phyloP scores from a whole-genome alignment of 2,329 filamentous ascomycete genomes.

The Epichloe sibirici region DNA sequence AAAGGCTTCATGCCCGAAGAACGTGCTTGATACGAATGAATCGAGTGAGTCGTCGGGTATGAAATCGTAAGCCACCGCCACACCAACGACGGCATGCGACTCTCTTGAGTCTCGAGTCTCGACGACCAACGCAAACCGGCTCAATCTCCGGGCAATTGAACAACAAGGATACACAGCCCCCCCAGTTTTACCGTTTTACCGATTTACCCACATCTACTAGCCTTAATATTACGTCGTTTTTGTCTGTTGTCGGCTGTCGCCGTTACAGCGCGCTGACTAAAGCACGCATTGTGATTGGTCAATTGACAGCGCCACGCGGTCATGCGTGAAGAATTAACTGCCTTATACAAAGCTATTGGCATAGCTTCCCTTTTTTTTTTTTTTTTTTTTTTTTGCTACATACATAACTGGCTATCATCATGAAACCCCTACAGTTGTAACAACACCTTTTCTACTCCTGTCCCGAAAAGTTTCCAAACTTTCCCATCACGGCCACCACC shows the following conservation, averaged over 20 bases:
- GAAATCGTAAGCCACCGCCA: background rate
- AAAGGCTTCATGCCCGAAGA: no score
- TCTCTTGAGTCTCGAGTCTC: background rate
- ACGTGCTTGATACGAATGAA: no score
- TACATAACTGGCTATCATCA: no score
- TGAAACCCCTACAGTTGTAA: no score
- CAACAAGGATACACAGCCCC: background rate
- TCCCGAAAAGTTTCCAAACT: no score
- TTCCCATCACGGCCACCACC: background rate
- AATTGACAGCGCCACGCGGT: background rate
- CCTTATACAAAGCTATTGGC: background rate
- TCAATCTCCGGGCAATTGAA: background rate
- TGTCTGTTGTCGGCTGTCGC: background rate
- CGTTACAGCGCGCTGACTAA: slow-evolving; percentile 22
- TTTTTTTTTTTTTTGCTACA: background rate
- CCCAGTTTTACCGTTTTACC: no score
- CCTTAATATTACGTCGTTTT: no score
- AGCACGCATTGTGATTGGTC: slow-evolving; percentile 18
- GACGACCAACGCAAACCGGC: background rate
- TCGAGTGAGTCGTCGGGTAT: no score
- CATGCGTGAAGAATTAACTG: background rate
- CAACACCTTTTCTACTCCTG: no score
- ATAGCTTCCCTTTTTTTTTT: background rate
- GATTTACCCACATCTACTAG: background rate
- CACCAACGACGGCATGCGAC: background rate